Evolutionary conservation across 2,329 filamentous ascomycete species (phyloP).

Genomic region (Cercospora sojina): DNA sequence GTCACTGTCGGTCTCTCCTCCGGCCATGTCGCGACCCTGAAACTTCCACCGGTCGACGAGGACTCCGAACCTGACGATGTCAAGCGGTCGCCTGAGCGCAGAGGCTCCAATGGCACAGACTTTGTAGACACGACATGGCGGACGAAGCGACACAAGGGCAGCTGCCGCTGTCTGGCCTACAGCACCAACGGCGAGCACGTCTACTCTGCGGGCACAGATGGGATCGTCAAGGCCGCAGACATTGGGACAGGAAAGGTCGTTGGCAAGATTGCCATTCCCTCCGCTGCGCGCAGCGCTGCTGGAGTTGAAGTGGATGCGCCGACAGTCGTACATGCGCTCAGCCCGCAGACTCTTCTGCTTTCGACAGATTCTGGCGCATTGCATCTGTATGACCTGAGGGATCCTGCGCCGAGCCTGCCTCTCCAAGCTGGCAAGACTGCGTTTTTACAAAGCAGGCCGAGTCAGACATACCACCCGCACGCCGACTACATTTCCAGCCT

Average conservation of each 20-base stretch:
- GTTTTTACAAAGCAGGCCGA: conserved; percentile 61
- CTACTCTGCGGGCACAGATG: conserved; percentile 62
- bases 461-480: conserved; percentile 81
- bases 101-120: conserved; percentile 62
- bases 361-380: conserved; percentile 87
- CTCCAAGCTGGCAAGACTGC: conserved; percentile 34
- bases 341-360: conserved; percentile 82
- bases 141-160: conserved; percentile 88
- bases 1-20: conserved; percentile 81
- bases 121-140: conserved; percentile 82
- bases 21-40: conserved; percentile 82
- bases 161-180: conserved; percentile 80
- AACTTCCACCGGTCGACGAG: conserved; percentile 60
- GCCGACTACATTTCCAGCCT: conserved; percentile 90
- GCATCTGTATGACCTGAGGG: conserved; percentile 80
- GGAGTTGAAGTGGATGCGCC: conserved; percentile 64
- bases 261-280: conserved; percentile 78
- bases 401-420: conserved; percentile 48
- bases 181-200: conserved; percentile 71
- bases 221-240: conserved; percentile 61
- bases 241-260: conserved; percentile 64
- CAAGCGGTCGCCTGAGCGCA: conserved; percentile 19
- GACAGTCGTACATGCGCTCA: conserved; percentile 77
- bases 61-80: conserved; percentile 43
- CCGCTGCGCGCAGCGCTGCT: conserved; percentile 42